Evolutionary conservation across 1,284 basidiomycete genomes (phyloP).

Genomic region (Apiotrichum gracile): DNA sequence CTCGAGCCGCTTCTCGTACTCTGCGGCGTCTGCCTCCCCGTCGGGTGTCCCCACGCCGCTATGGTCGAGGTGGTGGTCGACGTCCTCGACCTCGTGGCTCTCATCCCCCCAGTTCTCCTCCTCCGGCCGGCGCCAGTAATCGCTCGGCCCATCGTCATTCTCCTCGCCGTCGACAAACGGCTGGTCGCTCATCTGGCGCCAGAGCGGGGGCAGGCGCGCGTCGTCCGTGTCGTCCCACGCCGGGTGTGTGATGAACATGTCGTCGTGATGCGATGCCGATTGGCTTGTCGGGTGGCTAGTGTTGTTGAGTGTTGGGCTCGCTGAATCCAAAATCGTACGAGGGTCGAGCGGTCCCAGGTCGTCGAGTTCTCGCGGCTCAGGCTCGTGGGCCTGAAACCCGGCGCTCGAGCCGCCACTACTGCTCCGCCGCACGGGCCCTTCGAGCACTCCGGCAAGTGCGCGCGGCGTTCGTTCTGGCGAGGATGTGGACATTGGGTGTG

Average conservation of each 20-base stretch:
- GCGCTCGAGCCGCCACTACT: too few relatives aligned
- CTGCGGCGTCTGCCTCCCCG: constrained; percentile 5
- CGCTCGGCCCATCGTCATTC: constrained; percentile 16
- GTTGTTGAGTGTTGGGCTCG: background rate
- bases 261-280: background rate
- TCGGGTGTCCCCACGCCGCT: background rate
- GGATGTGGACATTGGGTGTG: too few relatives aligned
- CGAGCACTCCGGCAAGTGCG: too few relatives aligned
- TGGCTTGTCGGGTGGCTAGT: background rate
- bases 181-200: constrained; percentile 10
- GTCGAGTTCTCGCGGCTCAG: too few relatives aligned
- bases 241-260: background rate
- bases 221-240: background rate
- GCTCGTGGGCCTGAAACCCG: background rate
- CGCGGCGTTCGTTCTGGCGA: too few relatives aligned
- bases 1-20: constrained; percentile 17
- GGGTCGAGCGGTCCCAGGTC: background rate
- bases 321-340: background rate
- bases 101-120: background rate
- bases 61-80: background rate
- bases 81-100: background rate
- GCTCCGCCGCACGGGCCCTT: too few relatives aligned
- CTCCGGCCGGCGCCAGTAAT: constrained; percentile 14
- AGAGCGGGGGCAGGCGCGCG: constrained; percentile 4
- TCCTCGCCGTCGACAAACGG: constrained; percentile 3